Conservation (phyloP, 192 early-diverging fungal species). For the Lobosporangium transversale region DNA sequence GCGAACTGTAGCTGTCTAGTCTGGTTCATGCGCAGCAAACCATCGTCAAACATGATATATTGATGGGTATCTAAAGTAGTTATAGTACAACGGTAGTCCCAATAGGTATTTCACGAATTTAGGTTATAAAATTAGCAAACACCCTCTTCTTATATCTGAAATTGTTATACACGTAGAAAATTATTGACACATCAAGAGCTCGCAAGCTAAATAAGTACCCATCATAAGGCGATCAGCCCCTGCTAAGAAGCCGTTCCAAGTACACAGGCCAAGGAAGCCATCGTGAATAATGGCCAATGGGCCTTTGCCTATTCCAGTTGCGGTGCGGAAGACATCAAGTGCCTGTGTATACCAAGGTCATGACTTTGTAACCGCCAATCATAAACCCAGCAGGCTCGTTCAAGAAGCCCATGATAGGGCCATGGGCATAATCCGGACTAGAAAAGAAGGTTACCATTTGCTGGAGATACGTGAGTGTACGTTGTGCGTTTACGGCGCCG, state of each 20-base stretch:
- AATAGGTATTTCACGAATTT: too few species aligned
- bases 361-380: conserved; percentile 26
- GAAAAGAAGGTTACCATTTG: conserved; percentile 63
- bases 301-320: conserved; percentile 24
- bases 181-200: neutral
- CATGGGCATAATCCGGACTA: conserved; percentile 52
- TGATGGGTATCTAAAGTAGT: conserved; percentile 17
- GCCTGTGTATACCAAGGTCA: conserved; percentile 53
- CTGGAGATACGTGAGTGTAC: conserved; percentile 61
- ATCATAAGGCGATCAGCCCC: conserved; percentile 49
- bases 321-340: conserved; percentile 44
- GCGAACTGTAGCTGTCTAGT: conserved; percentile 32
- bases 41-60: conserved; percentile 56
- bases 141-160: too few species aligned
- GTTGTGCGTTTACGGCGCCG: conserved; percentile 56
- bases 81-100: too few species aligned
- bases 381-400: conserved; percentile 54
- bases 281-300: conserved; percentile 57
- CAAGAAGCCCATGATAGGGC: conserved; percentile 56
- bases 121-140: neutral
- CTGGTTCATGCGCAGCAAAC: conserved; percentile 30
- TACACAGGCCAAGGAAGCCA: conserved; percentile 46
- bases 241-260: conserved; percentile 54
- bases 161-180: too few species aligned
- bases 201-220: conserved; percentile 23